Conservation (phyloP, 1,139 yeast genomes). For the Keqinozyma sinolaborantium region DNA sequence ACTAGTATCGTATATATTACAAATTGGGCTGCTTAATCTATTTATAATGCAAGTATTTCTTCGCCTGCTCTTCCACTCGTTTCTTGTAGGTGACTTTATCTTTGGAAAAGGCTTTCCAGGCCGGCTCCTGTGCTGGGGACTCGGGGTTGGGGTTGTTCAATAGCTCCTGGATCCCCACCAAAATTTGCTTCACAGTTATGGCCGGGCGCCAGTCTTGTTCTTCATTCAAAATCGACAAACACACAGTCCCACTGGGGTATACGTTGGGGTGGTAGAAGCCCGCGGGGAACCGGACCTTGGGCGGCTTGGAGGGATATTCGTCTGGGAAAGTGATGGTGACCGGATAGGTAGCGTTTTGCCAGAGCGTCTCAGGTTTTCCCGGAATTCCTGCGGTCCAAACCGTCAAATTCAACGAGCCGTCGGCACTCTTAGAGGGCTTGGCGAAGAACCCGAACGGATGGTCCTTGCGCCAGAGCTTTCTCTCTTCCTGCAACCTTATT, state of each 20-base stretch:
- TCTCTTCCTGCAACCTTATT: conserved; percentile 80
- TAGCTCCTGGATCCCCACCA: conserved; percentile 89
- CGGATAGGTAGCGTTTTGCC: conserved; percentile 92
- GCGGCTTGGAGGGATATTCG: conserved; percentile 96
- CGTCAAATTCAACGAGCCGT: conserved; percentile 82
- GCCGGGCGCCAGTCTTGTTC: conserved; percentile 99
- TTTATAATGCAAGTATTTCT: conserved; percentile 39
- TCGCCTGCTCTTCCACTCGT: conserved; percentile 80
- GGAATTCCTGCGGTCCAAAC: conserved; percentile 96
- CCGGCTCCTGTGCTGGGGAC: conserved; percentile 97
- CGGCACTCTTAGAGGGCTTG: conserved; percentile 71
- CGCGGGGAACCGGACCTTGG: conserved; percentile 83
- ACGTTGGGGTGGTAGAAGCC: conserved; percentile 96
- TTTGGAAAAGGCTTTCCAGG: conserved; percentile 80
- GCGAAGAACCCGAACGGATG: conserved; percentile 98
- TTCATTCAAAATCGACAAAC: conserved; percentile 89
- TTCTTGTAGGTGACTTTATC: conserved; percentile 68
- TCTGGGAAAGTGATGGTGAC: conserved; percentile 77
- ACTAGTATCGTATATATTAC: neutral
- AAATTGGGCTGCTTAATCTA: neutral
- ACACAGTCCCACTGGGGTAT: conserved; percentile 94
- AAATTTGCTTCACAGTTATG: conserved; percentile 84
- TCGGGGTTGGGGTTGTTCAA: conserved; percentile 88
- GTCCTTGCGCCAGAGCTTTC: conserved; percentile 97
- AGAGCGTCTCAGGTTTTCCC: conserved; percentile 79